Evolutionary conservation across 331 rosid genomes (phyloP).

Genomic region (Ulmus americana): DNA sequence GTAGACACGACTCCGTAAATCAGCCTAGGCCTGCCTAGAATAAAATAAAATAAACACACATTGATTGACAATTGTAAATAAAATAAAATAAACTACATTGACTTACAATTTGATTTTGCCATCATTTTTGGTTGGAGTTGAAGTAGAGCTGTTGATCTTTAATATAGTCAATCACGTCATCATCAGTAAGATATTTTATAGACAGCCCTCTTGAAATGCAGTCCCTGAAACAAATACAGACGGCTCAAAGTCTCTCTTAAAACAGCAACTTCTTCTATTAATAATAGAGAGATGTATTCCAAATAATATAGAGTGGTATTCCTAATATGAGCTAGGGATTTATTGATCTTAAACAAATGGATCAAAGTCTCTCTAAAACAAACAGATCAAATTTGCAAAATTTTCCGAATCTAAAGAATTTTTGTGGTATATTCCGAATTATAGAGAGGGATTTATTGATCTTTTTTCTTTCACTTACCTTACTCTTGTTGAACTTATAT

Average conservation of each 20-base stretch:
- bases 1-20: no score
- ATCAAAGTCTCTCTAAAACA: background rate
- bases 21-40: no score
- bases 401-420: background rate
- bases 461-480: constrained; percentile 34
- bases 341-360: no score
- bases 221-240: constrained; percentile 41
- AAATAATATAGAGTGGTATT: no score
- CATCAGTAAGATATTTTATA: constrained; percentile 64
- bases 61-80: no score
- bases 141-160: constrained; percentile 41
- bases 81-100: no score
- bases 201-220: constrained; percentile 83
- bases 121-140: constrained; percentile 32
- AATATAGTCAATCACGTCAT: constrained; percentile 69
- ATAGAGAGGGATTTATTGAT: background rate
- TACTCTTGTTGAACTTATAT: constrained; percentile 74
- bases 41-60: no score
- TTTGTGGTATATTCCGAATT: background rate
- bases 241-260: no score
- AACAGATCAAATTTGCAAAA: background rate
- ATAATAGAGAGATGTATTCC: no score
- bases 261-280: no score
- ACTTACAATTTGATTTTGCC: background rate
- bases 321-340: no score